A percentile compares a stretch with the other conserved stretches of the same genome.
These are phyloP conservation scores for Pisolithus albus DNA, from an alignment of 768 basidiomycete species.

Conservation along the genomic window DNA sequence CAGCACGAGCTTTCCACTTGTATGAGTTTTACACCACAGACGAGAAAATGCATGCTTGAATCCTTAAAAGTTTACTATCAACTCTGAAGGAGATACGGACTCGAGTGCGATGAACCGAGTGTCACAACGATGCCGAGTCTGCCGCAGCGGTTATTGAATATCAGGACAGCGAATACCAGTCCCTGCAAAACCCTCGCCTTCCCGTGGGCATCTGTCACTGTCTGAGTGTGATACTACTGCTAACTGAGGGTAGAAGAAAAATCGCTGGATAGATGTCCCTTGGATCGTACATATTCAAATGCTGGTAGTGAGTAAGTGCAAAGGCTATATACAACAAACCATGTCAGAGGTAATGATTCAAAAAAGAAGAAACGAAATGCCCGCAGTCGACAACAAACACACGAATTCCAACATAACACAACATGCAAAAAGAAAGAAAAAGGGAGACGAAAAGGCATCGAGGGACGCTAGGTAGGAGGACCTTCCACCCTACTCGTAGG, in stretches of 20 bases:
- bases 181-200: too few species aligned
- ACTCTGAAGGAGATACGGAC: too few species aligned
- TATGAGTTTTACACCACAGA: too few species aligned
- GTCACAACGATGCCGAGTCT: too few species aligned
- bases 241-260: background rate
- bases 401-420: conserved; percentile 9
- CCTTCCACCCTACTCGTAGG: conserved; percentile 37
- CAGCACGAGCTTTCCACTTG: background rate
- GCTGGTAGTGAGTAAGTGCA: conserved; percentile 4
- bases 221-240: too few species aligned
- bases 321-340: conserved; percentile 26
- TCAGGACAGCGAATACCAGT: too few species aligned
- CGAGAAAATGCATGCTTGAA: too few species aligned
- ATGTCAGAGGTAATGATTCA: conserved; percentile 18
- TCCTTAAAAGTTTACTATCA: too few species aligned
- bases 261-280: background rate
- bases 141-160: too few species aligned
- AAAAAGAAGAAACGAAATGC: conserved; percentile 17
- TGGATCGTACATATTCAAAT: background rate
- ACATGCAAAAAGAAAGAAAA: conserved; percentile 3
- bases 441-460: background rate
- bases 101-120: too few species aligned
- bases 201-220: too few species aligned
- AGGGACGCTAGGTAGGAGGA: conserved; percentile 28
- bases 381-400: conserved; percentile 15